Evolutionary conservation across 257 asterid genomes (phyloP), one percentile per base, ranked within the genome.

Genomic region (Solanum ossicruentum): DNA sequence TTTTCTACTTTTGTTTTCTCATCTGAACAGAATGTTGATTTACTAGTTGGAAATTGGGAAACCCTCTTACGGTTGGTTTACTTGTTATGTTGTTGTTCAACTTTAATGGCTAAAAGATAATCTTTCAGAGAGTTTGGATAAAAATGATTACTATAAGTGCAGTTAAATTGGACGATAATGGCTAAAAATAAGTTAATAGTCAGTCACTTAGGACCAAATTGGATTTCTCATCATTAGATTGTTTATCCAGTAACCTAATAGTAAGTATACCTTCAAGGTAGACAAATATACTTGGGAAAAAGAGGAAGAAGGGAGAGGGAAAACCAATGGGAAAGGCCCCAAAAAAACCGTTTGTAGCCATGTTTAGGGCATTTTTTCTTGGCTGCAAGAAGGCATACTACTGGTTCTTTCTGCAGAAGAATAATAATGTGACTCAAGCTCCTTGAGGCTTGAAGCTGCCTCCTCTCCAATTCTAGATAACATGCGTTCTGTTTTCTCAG

Each of bases 361-460:
- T 52, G 17, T 63, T 82, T 70, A 82, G 75, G 45, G 56, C 49
- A 63, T 63, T 49, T 77, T 15, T 61, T 86, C 81, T 73, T 65
- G 81, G 88, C 23, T 54, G 49, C 36, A 78, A 20, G 65, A 79
- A 80, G 66, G 43, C 60, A 87, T 45, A 26, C 67, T 87, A 36
- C 67, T 86, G 16, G 88, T 85, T 85, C 95, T 86, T 80, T 89
- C 86, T 10, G 90, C 84, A 57, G 97, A 95, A 78, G 94, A 93
- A 87, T 93, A 94, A 89, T 93, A 94, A 84, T 92, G 97, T 26
- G 93, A 88, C 89, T 94, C 97, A 7, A 95, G 95, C 87, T 92
- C 98, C 90, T 88, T 94, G 15, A 95, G 95, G 88, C 93, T 91
- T 73, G 97, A 93, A 79, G 95, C 93, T 17, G 97, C 93, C 82